phyloP scores from a whole-genome alignment of 257 asterid genomes.

The Petunia secreta region DNA sequence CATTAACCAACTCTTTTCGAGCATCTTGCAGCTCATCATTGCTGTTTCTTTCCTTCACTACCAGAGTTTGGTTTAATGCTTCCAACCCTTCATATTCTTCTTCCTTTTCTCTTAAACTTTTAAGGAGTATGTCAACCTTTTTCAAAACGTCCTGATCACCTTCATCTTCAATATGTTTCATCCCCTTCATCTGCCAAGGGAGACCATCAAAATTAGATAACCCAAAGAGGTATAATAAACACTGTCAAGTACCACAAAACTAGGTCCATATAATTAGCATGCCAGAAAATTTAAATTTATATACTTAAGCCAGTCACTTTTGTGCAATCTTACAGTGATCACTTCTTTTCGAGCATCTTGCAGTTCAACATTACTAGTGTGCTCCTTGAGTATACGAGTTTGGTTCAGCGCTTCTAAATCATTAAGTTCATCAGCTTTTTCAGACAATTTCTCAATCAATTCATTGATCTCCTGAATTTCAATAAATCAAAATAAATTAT shows the following conservation, averaged over 20 bases:
- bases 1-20: slow-evolving; percentile 81
- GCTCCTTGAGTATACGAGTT: slow-evolving; percentile 34
- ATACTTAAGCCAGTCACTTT: too few relatives aligned
- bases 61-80: slow-evolving; percentile 55
- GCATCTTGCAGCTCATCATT: slow-evolving; percentile 91
- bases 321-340: slow-evolving; percentile 24
- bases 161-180: slow-evolving; percentile 65
- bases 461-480: slow-evolving; percentile 26
- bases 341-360: slow-evolving; percentile 40
- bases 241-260: too few relatives aligned
- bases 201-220: too few relatives aligned
- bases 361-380: slow-evolving; percentile 35
- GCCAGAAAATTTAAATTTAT: too few relatives aligned
- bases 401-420: slow-evolving; percentile 32
- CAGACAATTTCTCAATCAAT: slow-evolving; percentile 21
- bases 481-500: too few relatives aligned
- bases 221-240: too few relatives aligned
- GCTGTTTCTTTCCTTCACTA: slow-evolving; percentile 66
- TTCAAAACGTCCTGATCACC: slow-evolving; percentile 63
- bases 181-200: slow-evolving; percentile 39
- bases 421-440: slow-evolving; percentile 26
- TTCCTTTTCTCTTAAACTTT: slow-evolving; percentile 71
- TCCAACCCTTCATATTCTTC: slow-evolving; percentile 59
- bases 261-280: too few relatives aligned
- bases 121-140: slow-evolving; percentile 54